These are phyloP conservation scores for Stipa capillata DNA, from an alignment of 176 grass and related monocot genomes.

Conservation along the genomic window DNA sequence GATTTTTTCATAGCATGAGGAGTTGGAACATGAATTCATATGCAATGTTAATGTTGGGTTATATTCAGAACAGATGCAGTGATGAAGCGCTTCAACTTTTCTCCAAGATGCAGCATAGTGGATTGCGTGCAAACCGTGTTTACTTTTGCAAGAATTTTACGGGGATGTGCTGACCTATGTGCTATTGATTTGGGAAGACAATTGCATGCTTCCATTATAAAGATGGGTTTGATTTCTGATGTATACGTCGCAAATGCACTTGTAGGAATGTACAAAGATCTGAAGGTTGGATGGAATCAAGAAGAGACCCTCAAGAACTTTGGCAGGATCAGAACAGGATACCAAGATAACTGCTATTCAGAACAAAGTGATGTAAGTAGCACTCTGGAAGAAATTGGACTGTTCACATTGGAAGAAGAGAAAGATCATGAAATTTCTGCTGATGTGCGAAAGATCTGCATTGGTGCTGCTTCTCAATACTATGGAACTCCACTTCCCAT, in stretches of 20 bases:
- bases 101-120: conserved; percentile 77
- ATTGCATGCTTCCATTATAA: conserved; percentile 85
- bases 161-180: conserved; percentile 60
- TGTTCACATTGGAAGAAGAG: conserved; percentile 44
- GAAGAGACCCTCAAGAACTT: conserved; percentile 19
- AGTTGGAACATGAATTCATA: conserved; percentile 74
- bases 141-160: conserved; percentile 69
- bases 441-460: conserved; percentile 17
- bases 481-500: conserved; percentile 14
- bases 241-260: conserved; percentile 75
- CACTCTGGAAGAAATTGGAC: conserved; percentile 43
- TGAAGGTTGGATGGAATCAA: conserved; percentile 12
- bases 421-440: conserved; percentile 15
- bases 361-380: conserved; percentile 18
- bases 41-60: conserved; percentile 67
- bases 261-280: conserved; percentile 76
- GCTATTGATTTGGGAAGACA: conserved; percentile 80
- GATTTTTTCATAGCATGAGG: conserved; percentile 77
- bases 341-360: conserved; percentile 9
- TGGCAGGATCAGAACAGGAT: background rate
- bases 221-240: conserved; percentile 91
- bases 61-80: conserved; percentile 71
- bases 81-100: conserved; percentile 64
- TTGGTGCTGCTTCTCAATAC: conserved; percentile 27
- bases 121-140: conserved; percentile 58